These are phyloP conservation scores for Lepraria neglecta DNA, from an alignment of 495 filamentous ascomycete genomes.

Conservation along the genomic window DNA sequence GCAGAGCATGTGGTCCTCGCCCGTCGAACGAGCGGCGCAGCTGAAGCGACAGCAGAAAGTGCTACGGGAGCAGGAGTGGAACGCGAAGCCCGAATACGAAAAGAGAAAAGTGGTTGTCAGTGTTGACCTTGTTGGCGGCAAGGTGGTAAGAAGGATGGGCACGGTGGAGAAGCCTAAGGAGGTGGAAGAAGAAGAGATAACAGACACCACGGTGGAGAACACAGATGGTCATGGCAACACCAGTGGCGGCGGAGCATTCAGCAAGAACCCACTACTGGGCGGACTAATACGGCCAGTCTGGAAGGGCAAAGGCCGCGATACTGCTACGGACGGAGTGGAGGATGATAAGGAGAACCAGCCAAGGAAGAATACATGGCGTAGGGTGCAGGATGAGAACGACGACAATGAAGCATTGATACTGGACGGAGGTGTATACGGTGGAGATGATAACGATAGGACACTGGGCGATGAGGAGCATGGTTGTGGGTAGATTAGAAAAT, in stretches of 20 bases:
- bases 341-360: conserved; percentile 32
- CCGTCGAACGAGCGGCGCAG: conserved; percentile 77
- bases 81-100: conserved; percentile 84
- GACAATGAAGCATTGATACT: conserved; percentile 91
- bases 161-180: conserved; percentile 47
- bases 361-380: conserved; percentile 62
- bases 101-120: conserved; percentile 83
- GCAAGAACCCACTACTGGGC: conserved; percentile 76
- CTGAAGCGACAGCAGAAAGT: conserved; percentile 88
- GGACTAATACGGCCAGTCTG: conserved; percentile 75
- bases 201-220: conserved; percentile 26
- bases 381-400: conserved; percentile 85
- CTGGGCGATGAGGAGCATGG: conserved; percentile 43
- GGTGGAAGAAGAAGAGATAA: conserved; percentile 34
- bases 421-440: conserved; percentile 71
- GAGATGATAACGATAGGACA: conserved; percentile 35
- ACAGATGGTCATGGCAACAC: conserved; percentile 17
- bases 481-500: conserved; percentile 33
- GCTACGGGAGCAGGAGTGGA: conserved; percentile 82
- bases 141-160: conserved; percentile 68
- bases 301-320: conserved; percentile 45
- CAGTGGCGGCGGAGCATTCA: conserved; percentile 51
- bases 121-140: conserved; percentile 72
- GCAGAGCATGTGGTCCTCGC: conserved; percentile 79
- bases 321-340: conserved; percentile 36